These are phyloP conservation scores for Tritrichomonas musculus DNA, from an alignment of 208 protist genomes.

Conservation along the genomic window DNA sequence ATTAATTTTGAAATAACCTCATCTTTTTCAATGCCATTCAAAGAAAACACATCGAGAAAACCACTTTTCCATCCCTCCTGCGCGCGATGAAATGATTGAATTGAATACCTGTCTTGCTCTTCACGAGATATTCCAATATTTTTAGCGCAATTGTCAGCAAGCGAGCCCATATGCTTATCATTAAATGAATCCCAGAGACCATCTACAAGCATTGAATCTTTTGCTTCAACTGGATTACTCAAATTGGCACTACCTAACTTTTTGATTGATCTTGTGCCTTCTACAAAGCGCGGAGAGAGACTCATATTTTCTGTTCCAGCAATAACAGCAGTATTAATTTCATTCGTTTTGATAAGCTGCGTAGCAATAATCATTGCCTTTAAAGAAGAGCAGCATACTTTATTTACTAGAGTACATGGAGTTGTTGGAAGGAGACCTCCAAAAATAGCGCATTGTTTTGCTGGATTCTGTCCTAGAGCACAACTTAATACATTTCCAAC, in stretches of 20 bases:
- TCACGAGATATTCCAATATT: constrained; percentile 72
- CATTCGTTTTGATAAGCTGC: constrained; percentile 38
- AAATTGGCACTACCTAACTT: constrained; percentile 26
- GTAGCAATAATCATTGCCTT: constrained; percentile 50
- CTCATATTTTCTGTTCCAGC: constrained; percentile 68
- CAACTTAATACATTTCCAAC: constrained; percentile 50
- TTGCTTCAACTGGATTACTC: background rate
- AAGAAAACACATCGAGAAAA: constrained; percentile 49
- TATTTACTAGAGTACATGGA: constrained; percentile 52
- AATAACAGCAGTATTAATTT: constrained; percentile 43
- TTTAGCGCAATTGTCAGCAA: constrained; percentile 65
- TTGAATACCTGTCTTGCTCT: constrained; percentile 75
- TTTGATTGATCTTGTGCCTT: constrained; percentile 47
- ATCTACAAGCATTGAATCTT: constrained; percentile 64
- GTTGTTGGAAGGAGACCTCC: constrained; percentile 41
- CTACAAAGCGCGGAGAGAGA: constrained; percentile 62
- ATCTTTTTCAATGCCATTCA: constrained; percentile 60
- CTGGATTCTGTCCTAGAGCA: constrained; percentile 50
- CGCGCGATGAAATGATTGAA: constrained; percentile 70
- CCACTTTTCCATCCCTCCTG: constrained; percentile 51
- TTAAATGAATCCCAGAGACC: constrained; percentile 66
- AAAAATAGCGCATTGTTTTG: constrained; percentile 44
- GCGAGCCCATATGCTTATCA: constrained; percentile 66
- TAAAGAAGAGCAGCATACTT: constrained; percentile 52
- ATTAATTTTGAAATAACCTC: constrained; percentile 70